A percentile compares a stretch with the other conserved stretches of the same genome.
phyloP scores from a whole-genome alignment of 2,329 filamentous ascomycete species.

The Exophiala phaeomuriformis region DNA sequence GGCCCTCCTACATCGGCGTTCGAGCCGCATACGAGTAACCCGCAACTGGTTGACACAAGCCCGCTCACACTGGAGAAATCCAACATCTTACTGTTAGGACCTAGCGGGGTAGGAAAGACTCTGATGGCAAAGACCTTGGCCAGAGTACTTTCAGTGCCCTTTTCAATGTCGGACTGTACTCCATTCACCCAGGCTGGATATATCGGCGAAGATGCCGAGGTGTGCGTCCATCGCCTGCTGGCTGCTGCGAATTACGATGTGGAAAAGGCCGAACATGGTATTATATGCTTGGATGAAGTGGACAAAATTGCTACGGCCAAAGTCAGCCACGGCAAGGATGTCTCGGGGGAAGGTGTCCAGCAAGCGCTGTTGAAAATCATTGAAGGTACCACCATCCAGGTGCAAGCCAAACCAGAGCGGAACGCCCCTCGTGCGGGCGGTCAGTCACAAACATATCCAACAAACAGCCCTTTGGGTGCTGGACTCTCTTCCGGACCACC shows the following conservation, averaged over 20 bases:
- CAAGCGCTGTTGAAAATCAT: slow-evolving; percentile 93
- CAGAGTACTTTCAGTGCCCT: slow-evolving; percentile 86
- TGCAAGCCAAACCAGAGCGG: slow-evolving; percentile 66
- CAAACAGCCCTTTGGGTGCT: slow-evolving; percentile 34
- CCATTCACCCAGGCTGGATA: slow-evolving; percentile 95
- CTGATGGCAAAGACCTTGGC: slow-evolving; percentile 86
- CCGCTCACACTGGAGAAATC: slow-evolving; percentile 85
- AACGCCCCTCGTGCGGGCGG: slow-evolving; percentile 36
- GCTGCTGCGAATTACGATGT: slow-evolving; percentile 87
- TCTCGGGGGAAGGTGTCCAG: slow-evolving; percentile 92
- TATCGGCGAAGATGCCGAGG: slow-evolving; percentile 95
- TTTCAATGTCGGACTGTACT: slow-evolving; percentile 92
- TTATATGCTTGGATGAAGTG: slow-evolving; percentile 92
- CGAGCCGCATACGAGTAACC: slow-evolving; percentile 26
- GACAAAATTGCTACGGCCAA: slow-evolving; percentile 93
- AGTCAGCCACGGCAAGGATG: slow-evolving; percentile 81
- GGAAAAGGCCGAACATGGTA: slow-evolving; percentile 75
- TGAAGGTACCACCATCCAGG: slow-evolving; percentile 86
- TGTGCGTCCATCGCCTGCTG: slow-evolving; percentile 82
- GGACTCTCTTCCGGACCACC: slow-evolving; percentile 29
- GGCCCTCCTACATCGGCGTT: slow-evolving; percentile 27
- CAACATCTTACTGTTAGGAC: slow-evolving; percentile 82
- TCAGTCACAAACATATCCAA: slow-evolving; percentile 35
- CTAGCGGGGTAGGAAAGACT: slow-evolving; percentile 93
- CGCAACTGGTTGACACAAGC: slow-evolving; percentile 47